Evolutionary conservation across 1,139 yeast species (phyloP), one percentile per base, ranked within the genome.

Genomic region (Pichia sp.): DNA sequence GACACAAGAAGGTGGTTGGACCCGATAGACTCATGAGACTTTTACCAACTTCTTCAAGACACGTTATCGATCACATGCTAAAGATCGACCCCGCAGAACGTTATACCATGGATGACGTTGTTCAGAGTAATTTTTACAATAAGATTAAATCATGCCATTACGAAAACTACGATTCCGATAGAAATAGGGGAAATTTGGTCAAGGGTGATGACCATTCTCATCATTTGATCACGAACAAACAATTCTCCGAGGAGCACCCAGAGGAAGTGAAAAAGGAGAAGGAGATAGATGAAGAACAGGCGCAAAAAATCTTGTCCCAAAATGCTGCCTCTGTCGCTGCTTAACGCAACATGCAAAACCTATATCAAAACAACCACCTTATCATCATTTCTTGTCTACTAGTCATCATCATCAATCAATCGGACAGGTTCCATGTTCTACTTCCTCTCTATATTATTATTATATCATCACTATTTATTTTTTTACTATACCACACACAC

Each of bases 21-120:
- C 96, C 97, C 2, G 86, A 91, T 67, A 68, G 97, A 49, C 63
- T 93, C 45, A 68, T 91, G 67, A 72, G 96, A 51, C 66, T 91
- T 45, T 65, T 93, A 33, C 98, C 98, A 3, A 83, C 79, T 48
- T 87, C 87, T 4, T 72, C 95, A 13, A 71, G 97, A 48, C 84
- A 82, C 8, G 69, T 91, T 10, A 72, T 91, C 30, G 75, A 78
- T 19, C 68, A 68, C 32, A 87, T 91, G 85, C 66, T 91, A 22
- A 74, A 67, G 32, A 59, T 86, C 6, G 80, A 83, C 45, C 86
- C 94, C 2, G 53, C 48, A 6, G 66, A 70, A 44, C 72, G 98
- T 45, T 84, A 91, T 3, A 66, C 80, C 1, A 60, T 91, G 54
- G 72, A 71, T 21, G 86, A 81, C 22, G 72, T 91, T 16, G 58